A percentile compares a stretch with the other conserved stretches of the same genome.
Conservation (phyloP, 495 filamentous ascomycete genomes). For the Chaetomidium leptoderma region DNA sequence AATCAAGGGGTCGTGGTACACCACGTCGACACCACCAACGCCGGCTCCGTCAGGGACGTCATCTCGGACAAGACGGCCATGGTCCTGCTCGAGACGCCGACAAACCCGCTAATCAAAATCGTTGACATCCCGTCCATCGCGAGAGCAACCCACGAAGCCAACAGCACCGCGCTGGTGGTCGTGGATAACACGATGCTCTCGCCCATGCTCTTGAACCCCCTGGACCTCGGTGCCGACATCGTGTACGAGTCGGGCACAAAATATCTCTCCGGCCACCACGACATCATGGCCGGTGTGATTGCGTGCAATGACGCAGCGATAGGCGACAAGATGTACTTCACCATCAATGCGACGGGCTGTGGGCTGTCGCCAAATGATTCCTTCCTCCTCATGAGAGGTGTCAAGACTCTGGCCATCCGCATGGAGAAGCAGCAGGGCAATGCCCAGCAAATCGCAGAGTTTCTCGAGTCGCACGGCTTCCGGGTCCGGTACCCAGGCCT, state of each 20-base stretch:
- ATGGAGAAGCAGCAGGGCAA: slow-evolving; percentile 98
- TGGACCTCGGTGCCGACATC: slow-evolving; percentile 91
- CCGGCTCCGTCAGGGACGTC: slow-evolving; percentile 61
- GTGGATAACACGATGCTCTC: slow-evolving; percentile 99
- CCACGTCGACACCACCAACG: slow-evolving; percentile 87
- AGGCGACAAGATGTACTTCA: slow-evolving; percentile 89
- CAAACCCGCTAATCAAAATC: slow-evolving; percentile 97
- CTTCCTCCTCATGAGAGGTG: slow-evolving; percentile 87
- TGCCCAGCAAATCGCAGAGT: slow-evolving; percentile 83
- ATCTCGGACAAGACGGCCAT: slow-evolving; percentile 79
- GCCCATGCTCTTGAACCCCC: slow-evolving; percentile 82
- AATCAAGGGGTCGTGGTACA: slow-evolving; percentile 87
- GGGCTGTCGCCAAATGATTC: slow-evolving; percentile 92
- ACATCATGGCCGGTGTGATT: slow-evolving; percentile 96
- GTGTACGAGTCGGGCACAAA: slow-evolving; percentile 98
- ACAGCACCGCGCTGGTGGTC: slow-evolving; percentile 75
- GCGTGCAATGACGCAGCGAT: slow-evolving; percentile 76
- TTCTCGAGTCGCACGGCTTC: slow-evolving; percentile 88
- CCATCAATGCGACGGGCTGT: slow-evolving; percentile 92
- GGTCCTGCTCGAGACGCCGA: slow-evolving; percentile 94
- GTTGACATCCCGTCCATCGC: slow-evolving; percentile 83
- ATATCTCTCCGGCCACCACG: slow-evolving; percentile 96
- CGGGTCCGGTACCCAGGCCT: slow-evolving; percentile 91
- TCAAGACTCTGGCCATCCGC: slow-evolving; percentile 94
- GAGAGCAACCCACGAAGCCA: slow-evolving; percentile 66